A percentile compares a stretch with the other conserved stretches of the same genome.
Evolutionary conservation across 441 rosid genomes (phyloP).

Genomic region (Pelargonium australe): DNA sequence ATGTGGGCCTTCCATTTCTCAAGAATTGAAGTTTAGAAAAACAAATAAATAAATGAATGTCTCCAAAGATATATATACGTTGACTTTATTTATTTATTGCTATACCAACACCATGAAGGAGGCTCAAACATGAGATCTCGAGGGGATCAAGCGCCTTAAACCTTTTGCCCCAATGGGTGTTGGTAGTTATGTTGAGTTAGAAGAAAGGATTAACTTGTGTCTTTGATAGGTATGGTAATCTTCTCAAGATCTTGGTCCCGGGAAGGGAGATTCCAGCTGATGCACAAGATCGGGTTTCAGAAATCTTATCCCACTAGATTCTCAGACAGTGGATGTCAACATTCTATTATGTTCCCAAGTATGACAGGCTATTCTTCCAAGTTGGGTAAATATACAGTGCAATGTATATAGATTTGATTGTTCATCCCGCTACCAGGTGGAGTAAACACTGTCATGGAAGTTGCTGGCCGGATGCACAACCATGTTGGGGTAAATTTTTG

Average conservation of each 20-base stretch:
- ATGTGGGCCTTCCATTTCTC: too few relatives aligned
- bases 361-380: background rate
- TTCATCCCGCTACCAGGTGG: background rate
- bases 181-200: conserved; percentile 13
- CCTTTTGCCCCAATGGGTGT: background rate
- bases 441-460: too few relatives aligned
- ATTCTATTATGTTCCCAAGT: background rate
- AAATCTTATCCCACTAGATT: conserved; percentile 19
- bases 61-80: too few relatives aligned
- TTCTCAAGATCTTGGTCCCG: conserved; percentile 60
- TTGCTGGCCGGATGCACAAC: too few relatives aligned
- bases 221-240: conserved; percentile 51
- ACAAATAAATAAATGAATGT: too few relatives aligned
- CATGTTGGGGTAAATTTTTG: background rate
- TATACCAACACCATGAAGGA: too few relatives aligned
- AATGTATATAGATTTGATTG: background rate
- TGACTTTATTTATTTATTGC: too few relatives aligned
- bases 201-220: background rate
- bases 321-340: background rate
- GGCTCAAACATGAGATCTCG: too few relatives aligned
- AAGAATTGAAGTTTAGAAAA: too few relatives aligned
- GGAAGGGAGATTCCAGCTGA: conserved; percentile 80
- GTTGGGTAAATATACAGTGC: background rate
- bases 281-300: conserved; percentile 54
- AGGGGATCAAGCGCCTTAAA: too few relatives aligned